Evolutionary conservation across 768 basidiomycete genomes (phyloP), one percentile per base, ranked within the genome.

Genomic region (Mycena pura): DNA sequence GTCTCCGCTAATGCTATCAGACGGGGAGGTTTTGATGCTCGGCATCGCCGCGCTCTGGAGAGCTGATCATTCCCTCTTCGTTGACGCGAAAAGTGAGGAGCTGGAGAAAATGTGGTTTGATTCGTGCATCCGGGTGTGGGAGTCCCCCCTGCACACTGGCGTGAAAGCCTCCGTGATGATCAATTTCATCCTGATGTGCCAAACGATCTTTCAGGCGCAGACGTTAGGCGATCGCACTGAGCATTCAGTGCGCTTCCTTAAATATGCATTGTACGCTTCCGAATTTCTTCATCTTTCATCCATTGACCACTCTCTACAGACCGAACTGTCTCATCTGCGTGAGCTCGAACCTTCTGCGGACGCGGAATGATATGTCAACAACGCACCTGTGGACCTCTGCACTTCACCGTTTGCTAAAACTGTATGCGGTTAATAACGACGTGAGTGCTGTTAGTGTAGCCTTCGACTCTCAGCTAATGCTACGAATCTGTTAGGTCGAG

Each of bases 41-140:
- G 85, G 84, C 5, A 81, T 92, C n/a, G 75, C 92, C 9, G 80
- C 89, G 0, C 76, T 93, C 28, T 93, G 88, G 87, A 83, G 90
- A 19, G 70, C 80, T 1, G 80, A 82, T 44, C 78, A 83, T 0
- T 63, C 74, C 24, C 91, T 90, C 74, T 85, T 84, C 60, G 74
- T 86, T 54, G 76, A 79, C 25, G 80, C 78, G 7, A 70, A 84
- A 29, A 74, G 73, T 1, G 67, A 76, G 2, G 70, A 73, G 3
- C 79, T 84, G 10, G 72, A 82, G 22, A 73, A 79, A 0, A 70
- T 76, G 10, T 88, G 85, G 86, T 70, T 82, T 22, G 72, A 78
- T 22, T 72, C 78, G 34, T 75, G 78, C 17, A 76, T 84, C 27
- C 81, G 82, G 60, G 65, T 91, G 5, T 91, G 88, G 85, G 85